Evolutionary conservation across 371 early-diverging fungal species (phyloP).

Genomic region (Syncephalastrum sp.): DNA sequence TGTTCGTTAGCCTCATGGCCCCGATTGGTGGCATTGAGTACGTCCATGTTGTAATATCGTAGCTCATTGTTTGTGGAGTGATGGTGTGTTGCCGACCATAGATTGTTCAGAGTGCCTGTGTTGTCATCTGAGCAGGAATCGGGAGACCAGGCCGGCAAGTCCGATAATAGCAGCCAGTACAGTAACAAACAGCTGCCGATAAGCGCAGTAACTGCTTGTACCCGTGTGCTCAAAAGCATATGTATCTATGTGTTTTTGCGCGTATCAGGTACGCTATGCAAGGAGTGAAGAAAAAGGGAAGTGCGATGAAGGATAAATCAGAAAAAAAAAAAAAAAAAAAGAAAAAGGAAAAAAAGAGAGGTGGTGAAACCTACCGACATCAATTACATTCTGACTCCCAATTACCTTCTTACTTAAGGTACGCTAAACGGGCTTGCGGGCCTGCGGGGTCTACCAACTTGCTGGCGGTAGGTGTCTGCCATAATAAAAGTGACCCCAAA

Average conservation of each 20-base stretch:
- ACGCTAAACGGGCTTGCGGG: too few species aligned
- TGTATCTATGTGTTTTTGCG: constrained; percentile 2
- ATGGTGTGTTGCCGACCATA: constrained; percentile 7
- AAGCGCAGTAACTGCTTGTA: constrained; percentile 19
- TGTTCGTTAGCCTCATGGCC: constrained; percentile 20
- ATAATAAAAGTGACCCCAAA: too few species aligned
- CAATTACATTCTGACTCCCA: too few species aligned
- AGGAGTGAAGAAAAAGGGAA: constrained; percentile 9
- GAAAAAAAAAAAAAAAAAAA: constrained; percentile 6
- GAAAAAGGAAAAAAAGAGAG: constrained; percentile 1
- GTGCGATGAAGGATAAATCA: neutral
- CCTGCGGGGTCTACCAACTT: too few species aligned
- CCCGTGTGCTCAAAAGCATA: constrained; percentile 27
- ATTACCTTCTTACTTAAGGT: too few species aligned
- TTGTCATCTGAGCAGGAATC: constrained; percentile 19
- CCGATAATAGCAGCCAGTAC: constrained; percentile 22
- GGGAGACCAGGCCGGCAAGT: constrained; percentile 17
- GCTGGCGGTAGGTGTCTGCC: too few species aligned
- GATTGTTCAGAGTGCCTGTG: neutral
- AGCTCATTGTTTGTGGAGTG: constrained; percentile 12
- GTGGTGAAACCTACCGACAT: too few species aligned
- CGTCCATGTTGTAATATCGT: constrained; percentile 32
- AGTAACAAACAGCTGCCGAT: constrained; percentile 21
- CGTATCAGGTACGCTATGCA: neutral
- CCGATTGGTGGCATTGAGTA: constrained; percentile 18